Percentiles rank a stretch among this genome's conserved stretches.
Evolutionary conservation across 2,329 filamentous ascomycete species (phyloP).

Genomic region (Daldinia sp.): DNA sequence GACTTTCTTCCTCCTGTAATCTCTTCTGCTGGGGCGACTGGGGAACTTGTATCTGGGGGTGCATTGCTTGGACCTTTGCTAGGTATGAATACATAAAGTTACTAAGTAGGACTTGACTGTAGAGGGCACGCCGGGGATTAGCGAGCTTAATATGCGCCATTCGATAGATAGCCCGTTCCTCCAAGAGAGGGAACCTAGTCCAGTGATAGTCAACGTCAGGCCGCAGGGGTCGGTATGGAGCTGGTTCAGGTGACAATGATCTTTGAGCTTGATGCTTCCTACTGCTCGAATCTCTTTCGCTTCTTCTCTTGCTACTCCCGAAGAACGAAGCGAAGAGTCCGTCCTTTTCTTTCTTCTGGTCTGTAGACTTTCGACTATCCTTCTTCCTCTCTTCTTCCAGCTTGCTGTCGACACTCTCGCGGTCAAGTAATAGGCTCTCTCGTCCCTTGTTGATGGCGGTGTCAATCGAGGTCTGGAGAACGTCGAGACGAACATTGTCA

Average conservation of each 20-base stretch:
- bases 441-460: conserved; percentile 72
- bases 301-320: conserved; percentile 88
- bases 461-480: conserved; percentile 90
- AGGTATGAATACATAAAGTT: conserved; percentile 99
- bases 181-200: conserved; percentile 93
- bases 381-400: conserved; percentile 87
- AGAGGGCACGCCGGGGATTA: conserved; percentile 91
- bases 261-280: conserved; percentile 80
- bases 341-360: conserved; percentile 91
- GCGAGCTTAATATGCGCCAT: conserved; percentile 99
- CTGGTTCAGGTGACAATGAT: conserved; percentile 84
- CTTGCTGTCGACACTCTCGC: conserved; percentile 77
- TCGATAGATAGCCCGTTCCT: conserved; percentile 96
- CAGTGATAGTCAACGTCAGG: conserved; percentile 96
- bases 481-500: conserved; percentile 85
- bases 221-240: conserved; percentile 75
- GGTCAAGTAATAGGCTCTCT: conserved; percentile 86
- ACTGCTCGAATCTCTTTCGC: conserved; percentile 77
- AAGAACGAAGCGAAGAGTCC: conserved; percentile 95
- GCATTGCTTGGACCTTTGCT: conserved; percentile 98
- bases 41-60: conserved; percentile 94
- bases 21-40: conserved; percentile 80
- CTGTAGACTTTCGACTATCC: conserved; percentile 78
- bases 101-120: conserved; percentile 94
- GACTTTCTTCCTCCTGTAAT: conserved; percentile 63